Evolutionary conservation across 768 basidiomycete species (phyloP).

Genomic region (Lentinula boryana): DNA sequence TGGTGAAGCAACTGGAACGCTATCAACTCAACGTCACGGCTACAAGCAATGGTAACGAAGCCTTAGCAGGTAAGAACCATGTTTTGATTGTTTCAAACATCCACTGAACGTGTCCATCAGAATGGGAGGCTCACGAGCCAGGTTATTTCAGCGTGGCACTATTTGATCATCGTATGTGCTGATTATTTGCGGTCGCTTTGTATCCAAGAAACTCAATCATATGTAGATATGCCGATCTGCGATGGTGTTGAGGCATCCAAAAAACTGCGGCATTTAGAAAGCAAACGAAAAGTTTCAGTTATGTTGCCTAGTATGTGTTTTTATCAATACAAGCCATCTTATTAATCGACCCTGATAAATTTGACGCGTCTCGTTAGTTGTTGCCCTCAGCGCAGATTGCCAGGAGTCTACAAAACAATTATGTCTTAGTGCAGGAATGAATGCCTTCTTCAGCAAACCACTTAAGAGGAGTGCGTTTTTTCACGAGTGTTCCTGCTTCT

Average conservation of each 20-base stretch:
- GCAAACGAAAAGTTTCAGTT: constrained; percentile 41
- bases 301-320: constrained; percentile 48
- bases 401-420: constrained; percentile 72
- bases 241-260: constrained; percentile 75
- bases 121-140: constrained; percentile 64
- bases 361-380: constrained; percentile 33
- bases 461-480: constrained; percentile 44
- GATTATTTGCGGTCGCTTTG: background rate
- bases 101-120: constrained; percentile 22
- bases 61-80: constrained; percentile 39
- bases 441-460: constrained; percentile 70
- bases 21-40: constrained; percentile 55
- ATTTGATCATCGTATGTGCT: constrained; percentile 64
- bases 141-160: constrained; percentile 66
- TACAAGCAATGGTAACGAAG: constrained; percentile 65
- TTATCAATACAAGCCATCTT: background rate
- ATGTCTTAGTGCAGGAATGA: constrained; percentile 77
- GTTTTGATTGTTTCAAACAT: background rate
- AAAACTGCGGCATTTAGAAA: constrained; percentile 53
- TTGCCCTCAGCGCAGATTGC: constrained; percentile 71
- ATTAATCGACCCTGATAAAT: background rate
- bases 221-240: constrained; percentile 71
- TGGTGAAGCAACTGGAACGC: constrained; percentile 62
- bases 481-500: background rate
- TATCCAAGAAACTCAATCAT: background rate